These are phyloP conservation scores for Salvia hispanica DNA, from an alignment of 257 asterid genomes.

Conservation along the genomic window DNA sequence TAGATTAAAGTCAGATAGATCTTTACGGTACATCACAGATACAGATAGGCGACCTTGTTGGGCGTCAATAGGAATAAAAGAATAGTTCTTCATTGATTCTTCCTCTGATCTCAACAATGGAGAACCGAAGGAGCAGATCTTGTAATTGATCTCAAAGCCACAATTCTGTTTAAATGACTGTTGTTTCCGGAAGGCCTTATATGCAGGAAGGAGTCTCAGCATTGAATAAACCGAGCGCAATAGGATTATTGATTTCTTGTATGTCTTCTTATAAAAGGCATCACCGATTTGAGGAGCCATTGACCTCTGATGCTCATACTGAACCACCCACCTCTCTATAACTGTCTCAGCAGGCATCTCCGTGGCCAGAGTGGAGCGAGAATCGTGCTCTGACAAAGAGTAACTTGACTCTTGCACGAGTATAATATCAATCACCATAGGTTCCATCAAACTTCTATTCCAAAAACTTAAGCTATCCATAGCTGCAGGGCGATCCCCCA, in stretches of 20 bases:
- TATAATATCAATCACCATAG: constrained; percentile 84
- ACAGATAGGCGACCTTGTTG: constrained; percentile 85
- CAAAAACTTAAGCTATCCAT: constrained; percentile 89
- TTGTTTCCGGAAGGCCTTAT: constrained; percentile 82
- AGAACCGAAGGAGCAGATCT: constrained; percentile 66
- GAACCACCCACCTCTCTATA: constrained; percentile 91
- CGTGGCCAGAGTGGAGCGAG: constrained; percentile 35
- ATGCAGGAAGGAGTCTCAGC: constrained; percentile 92
- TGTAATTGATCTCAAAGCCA: constrained; percentile 84
- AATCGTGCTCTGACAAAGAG: constrained; percentile 41
- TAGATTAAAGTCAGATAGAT: constrained; percentile 70
- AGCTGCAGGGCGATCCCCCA: constrained; percentile 89
- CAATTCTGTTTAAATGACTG: constrained; percentile 57
- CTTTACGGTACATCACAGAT: constrained; percentile 76
- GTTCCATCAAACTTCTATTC: constrained; percentile 88
- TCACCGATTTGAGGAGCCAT: constrained; percentile 64
- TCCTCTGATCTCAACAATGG: constrained; percentile 86
- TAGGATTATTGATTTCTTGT: constrained; percentile 79
- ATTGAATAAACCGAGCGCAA: constrained; percentile 73
- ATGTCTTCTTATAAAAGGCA: constrained; percentile 68
- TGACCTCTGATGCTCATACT: constrained; percentile 63
- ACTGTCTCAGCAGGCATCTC: constrained; percentile 65
- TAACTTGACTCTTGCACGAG: constrained; percentile 63
- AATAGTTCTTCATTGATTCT: constrained; percentile 65
- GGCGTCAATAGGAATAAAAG: constrained; percentile 72